These are phyloP conservation scores for Plectranthus barbatus DNA, from an alignment of 257 asterid genomes.

Conservation along the genomic window DNA sequence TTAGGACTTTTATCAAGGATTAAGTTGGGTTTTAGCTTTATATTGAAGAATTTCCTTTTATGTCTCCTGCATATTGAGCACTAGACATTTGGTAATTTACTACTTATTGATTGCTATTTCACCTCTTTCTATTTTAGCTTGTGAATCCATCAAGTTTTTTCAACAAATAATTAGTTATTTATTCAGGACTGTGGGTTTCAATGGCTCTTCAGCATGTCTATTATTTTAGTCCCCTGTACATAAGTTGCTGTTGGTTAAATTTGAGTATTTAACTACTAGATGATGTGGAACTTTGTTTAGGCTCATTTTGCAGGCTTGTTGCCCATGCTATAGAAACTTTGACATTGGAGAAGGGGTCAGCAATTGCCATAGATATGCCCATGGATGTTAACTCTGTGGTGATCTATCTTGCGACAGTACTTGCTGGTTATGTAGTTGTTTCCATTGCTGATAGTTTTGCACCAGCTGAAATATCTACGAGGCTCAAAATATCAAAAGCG, in stretches of 20 bases:
- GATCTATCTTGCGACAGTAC: conserved; percentile 88
- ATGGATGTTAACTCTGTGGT: conserved; percentile 88
- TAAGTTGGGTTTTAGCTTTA: conserved; percentile 3
- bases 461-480: conserved; percentile 71
- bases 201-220: not conserved
- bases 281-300: conserved; percentile 28
- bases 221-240: not conserved
- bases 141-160: not conserved
- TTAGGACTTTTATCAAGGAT: not conserved
- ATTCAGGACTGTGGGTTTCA: not conserved
- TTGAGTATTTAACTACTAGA: conserved; percentile 6
- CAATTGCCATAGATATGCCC: conserved; percentile 95
- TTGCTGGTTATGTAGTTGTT: conserved; percentile 86
- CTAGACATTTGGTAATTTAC: not conserved
- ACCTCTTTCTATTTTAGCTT: not conserved
- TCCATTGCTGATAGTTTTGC: conserved; percentile 99
- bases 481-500: conserved; percentile 76
- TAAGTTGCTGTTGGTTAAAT: conserved; percentile 1
- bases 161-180: not conserved
- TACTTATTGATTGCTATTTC: not conserved
- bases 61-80: not conserved
- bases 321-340: conserved; percentile 76
- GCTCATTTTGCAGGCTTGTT: conserved; percentile 51
- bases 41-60: not conserved
- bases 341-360: conserved; percentile 76